phyloP scores from a whole-genome alignment of 345 rosid genomes.

The Clausena lansium region DNA sequence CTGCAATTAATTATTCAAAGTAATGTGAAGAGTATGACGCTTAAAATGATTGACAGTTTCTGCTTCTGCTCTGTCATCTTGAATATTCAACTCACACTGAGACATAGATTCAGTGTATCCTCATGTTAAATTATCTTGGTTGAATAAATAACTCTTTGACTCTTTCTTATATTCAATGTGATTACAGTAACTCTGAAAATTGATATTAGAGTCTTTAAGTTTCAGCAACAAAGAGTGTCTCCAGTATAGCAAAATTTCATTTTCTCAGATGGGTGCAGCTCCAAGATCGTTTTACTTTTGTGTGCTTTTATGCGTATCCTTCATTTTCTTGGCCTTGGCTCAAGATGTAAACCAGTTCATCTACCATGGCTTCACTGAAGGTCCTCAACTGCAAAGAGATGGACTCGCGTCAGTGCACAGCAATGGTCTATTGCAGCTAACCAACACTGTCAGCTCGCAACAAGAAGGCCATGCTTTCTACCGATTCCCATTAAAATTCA shows the following conservation, averaged over 20 bases:
- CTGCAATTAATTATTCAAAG: neutral
- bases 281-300: slow-evolving; percentile 16
- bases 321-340: slow-evolving; percentile 15
- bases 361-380: slow-evolving; percentile 3
- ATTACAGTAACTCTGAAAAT: neutral
- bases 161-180: neutral
- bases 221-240: neutral
- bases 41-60: neutral
- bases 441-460: slow-evolving; percentile 32
- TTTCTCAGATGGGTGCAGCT: slow-evolving; percentile 30
- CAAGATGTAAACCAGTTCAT: neutral
- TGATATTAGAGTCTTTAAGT: neutral
- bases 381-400: neutral
- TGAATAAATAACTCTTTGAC: neutral
- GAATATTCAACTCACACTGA: neutral
- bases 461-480: slow-evolving; percentile 9
- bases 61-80: neutral
- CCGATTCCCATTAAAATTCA: neutral
- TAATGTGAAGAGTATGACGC: too few species aligned
- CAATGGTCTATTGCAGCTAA: slow-evolving; percentile 52
- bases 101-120: neutral
- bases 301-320: neutral
- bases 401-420: slow-evolving; percentile 32
- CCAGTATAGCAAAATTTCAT: neutral
- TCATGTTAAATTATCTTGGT: neutral